Base-by-base conservation (phyloP, 306 rosid species). In the Luffa aegyptiaca region DNA sequence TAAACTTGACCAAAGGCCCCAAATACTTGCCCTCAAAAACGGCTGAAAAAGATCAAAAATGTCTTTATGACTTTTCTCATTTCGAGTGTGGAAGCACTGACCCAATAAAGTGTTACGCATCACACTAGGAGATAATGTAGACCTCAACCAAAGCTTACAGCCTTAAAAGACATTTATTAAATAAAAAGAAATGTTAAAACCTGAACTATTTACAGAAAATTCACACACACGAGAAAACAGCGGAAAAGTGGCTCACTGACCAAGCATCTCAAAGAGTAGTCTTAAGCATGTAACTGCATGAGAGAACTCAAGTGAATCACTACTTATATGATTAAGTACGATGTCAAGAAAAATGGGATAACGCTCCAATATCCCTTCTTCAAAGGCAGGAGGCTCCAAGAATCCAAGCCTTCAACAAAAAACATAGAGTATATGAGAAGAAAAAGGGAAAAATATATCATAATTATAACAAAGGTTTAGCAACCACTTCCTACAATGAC, bases 141-240 rank as follows among this genome's bases (percentile, higher is more conserved):
- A 95, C 83, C 98, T 92, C 89, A 95, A 83, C 98, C 98, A 95
- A 88, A 95, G 95, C 84, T 95, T 91, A 84, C 97, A 95, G 80
- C 98, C 98, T 94, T 68, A 64, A 87, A 81, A 72, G 81, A 85
- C 46, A 79, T 65, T 45, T 48, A 33, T 46, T 79, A 2, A 80
- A 84, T 26, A 83, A 59, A 21, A 75, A 84, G 61, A 85, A 79
- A 74, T 14, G n/a, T 72, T 59, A 79, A 79, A 66, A 48, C 77
- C 13, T 73, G 66, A 71, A 80, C 74, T 44, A 79, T 42, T 21
- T 31, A 49, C 53, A 26, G 68, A 51, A 51, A 49, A 81, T 78
- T 33, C 31, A 26, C 59, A 45, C 56, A 75, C 84, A 46, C 42
- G 65, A 53, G 46, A 70, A 84, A 64, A 68, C 57, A 69, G 79